Conservation (phyloP, 1,139 yeast genomes). For the Williopsis jadinii region DNA sequence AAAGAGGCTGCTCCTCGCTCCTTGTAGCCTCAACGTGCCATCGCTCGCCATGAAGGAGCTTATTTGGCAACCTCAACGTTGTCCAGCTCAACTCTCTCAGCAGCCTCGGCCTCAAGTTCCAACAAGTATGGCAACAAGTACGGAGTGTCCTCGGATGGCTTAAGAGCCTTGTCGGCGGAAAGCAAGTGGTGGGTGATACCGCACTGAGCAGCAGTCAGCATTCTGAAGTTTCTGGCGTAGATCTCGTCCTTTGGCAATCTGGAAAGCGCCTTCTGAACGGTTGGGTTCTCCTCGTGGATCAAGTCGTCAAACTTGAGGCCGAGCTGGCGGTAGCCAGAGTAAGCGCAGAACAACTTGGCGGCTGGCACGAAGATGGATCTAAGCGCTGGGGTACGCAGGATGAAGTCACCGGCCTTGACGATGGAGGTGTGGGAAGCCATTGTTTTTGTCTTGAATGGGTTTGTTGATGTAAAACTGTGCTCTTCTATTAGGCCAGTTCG, state of each 20-base stretch:
- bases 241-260: conserved; percentile 81
- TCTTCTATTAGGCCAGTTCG: no score
- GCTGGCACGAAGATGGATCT: conserved; percentile 72
- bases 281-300: conserved; percentile 79
- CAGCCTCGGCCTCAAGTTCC: conserved; percentile 90
- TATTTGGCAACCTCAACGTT: conserved; percentile 36
- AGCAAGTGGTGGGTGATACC: conserved; percentile 79
- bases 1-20: no score
- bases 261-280: conserved; percentile 77
- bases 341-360: conserved; percentile 63
- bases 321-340: conserved; percentile 88
- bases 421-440: conserved; percentile 61
- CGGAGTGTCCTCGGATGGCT: conserved; percentile 77
- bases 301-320: conserved; percentile 89
- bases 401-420: conserved; percentile 74
- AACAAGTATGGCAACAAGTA: conserved; percentile 83
- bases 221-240: conserved; percentile 89
- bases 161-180: conserved; percentile 72
- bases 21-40: no score
- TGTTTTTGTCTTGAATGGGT: background rate
- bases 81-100: conserved; percentile 85
- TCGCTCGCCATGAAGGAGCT: background rate
- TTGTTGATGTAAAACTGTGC: no score
- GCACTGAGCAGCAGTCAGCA: conserved; percentile 85
- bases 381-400: conserved; percentile 74